Conservation (phyloP, 2,329 filamentous ascomycete species). For the Anthostomella pinea region DNA sequence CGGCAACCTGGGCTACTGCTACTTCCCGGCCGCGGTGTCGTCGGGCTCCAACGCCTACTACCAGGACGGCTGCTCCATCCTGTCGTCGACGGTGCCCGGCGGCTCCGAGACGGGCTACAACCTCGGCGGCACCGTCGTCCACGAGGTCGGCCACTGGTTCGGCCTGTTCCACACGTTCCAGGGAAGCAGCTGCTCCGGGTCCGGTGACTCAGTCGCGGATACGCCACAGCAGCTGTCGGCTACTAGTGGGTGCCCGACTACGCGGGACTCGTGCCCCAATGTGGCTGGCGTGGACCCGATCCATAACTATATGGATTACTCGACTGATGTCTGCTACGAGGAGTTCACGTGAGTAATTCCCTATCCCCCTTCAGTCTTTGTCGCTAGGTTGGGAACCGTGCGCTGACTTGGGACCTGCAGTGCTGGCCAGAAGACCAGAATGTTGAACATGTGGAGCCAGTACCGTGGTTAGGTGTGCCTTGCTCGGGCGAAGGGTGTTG, state of each 20-base stretch:
- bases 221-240: conserved; percentile 37
- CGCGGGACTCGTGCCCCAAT: conserved; percentile 30
- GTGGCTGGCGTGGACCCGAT: conserved; percentile 31
- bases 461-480: too few species aligned
- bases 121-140: conserved; percentile 36
- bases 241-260: conserved; percentile 35
- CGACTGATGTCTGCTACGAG: conserved; percentile 37
- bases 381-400: too few species aligned
- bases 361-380: too few species aligned
- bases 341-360: too few species aligned
- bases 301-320: conserved; percentile 38
- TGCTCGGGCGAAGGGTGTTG: too few species aligned
- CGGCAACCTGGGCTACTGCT: conserved; percentile 5
- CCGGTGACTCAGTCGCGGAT: conserved; percentile 39
- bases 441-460: neutral
- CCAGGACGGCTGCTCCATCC: conserved; percentile 30
- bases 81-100: conserved; percentile 29
- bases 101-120: conserved; percentile 31
- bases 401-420: too few species aligned
- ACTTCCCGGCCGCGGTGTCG: conserved; percentile 12
- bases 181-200: conserved; percentile 34
- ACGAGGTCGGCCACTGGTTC: conserved; percentile 44
- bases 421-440: conserved; percentile 29
- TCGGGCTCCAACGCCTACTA: conserved; percentile 13
- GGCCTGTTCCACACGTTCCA: conserved; percentile 44